Evolutionary conservation across 129 eudicot species (phyloP).

Genomic region (Calendula officinalis): DNA sequence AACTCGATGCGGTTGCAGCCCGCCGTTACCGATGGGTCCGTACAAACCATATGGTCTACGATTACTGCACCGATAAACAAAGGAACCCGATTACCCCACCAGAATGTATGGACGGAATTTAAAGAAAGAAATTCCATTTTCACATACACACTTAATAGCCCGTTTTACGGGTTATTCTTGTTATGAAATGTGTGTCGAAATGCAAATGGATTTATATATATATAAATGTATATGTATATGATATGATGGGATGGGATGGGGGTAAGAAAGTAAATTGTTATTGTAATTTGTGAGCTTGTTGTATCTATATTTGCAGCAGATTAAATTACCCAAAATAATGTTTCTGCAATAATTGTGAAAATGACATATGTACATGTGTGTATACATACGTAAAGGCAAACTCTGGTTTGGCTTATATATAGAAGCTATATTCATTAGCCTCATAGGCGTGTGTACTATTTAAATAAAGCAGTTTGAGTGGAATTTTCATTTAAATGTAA

Average conservation of each 20-base stretch:
- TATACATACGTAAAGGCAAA: background rate
- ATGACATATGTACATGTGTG: background rate
- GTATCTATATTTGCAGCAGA: background rate
- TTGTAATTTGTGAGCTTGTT: background rate
- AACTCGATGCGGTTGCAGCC: slow-evolving; percentile 46
- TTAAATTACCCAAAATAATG: slow-evolving; percentile 1
- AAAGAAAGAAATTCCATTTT: background rate
- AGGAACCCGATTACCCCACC: slow-evolving; percentile 56
- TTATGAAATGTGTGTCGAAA: background rate
- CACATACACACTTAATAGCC: background rate
- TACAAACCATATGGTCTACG: slow-evolving; percentile 61
- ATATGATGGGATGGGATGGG: background rate
- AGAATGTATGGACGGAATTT: slow-evolving; percentile 56
- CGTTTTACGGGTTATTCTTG: too few relatives aligned
- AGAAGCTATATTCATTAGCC: too few relatives aligned
- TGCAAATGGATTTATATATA: background rate
- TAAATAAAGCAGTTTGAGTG: too few relatives aligned
- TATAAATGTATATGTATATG: slow-evolving; percentile 1
- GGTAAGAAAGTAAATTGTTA: background rate
- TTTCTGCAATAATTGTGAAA: slow-evolving; percentile 4
- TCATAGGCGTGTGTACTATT: too few relatives aligned
- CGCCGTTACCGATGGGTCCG: slow-evolving; percentile 60
- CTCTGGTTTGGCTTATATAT: too few relatives aligned
- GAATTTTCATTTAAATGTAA: too few relatives aligned
- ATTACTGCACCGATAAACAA: slow-evolving; percentile 63